Conservation (phyloP, 257 asterid species). For the Oldenlandia corymbosa region DNA sequence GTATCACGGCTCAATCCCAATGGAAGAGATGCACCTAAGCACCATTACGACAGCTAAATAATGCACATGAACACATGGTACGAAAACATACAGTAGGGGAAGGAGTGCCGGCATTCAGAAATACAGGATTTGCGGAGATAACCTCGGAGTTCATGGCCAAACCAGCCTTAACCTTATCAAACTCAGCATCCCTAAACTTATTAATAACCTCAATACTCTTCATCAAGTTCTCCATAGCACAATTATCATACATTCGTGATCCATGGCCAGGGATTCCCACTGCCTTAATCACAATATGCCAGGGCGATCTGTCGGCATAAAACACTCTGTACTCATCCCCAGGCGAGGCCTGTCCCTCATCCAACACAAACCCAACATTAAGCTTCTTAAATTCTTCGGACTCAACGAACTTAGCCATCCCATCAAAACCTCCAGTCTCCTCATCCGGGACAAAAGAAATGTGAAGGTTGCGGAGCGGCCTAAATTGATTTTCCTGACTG, state of each 20-base stretch:
- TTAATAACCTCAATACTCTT: conserved; percentile 72
- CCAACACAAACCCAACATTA: conserved; percentile 78
- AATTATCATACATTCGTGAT: conserved; percentile 65
- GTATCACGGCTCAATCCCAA: not conserved
- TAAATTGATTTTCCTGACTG: conserved; percentile 16
- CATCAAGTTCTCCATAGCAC: conserved; percentile 88
- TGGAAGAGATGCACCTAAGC: not conserved
- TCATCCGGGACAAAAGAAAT: conserved; percentile 79
- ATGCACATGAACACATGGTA: not conserved
- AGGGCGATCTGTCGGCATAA: conserved; percentile 78
- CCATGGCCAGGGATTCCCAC: conserved; percentile 81
- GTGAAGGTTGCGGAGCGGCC: conserved; percentile 54
- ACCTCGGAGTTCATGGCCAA: conserved; percentile 73
- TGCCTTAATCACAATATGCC: conserved; percentile 79
- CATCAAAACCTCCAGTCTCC: conserved; percentile 83
- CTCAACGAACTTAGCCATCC: conserved; percentile 69
- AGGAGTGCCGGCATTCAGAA: conserved; percentile 71
- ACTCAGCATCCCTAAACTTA: conserved; percentile 67
- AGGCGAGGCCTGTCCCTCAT: conserved; percentile 89
- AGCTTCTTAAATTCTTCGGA: conserved; percentile 44
- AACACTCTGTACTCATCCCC: conserved; percentile 77
- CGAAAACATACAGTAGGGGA: conserved; percentile 48
- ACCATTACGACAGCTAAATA: not conserved
- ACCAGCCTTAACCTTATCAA: conserved; percentile 73
- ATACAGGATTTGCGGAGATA: conserved; percentile 78